phyloP scores from a whole-genome alignment of 306 rosid species.

The Aeschynomene evenia region DNA sequence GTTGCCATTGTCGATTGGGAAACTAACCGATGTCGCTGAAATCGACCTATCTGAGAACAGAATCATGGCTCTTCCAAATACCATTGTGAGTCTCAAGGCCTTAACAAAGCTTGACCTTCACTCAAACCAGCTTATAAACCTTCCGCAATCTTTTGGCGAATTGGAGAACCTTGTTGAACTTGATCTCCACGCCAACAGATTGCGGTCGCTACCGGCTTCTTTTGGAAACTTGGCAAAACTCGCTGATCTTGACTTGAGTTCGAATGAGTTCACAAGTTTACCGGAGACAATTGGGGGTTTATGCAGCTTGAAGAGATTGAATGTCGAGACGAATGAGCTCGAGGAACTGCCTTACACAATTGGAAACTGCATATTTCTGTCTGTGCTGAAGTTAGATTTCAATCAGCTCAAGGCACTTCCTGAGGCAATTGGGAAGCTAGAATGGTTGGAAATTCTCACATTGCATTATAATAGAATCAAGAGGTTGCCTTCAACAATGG shows the following conservation, averaged over 20 bases:
- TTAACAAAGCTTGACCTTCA: constrained; percentile 78
- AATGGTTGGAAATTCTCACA: constrained; percentile 62
- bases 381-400: constrained; percentile 66
- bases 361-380: constrained; percentile 65
- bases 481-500: constrained; percentile 70
- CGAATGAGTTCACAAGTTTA: constrained; percentile 60
- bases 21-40: constrained; percentile 59
- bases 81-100: constrained; percentile 62
- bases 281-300: constrained; percentile 67
- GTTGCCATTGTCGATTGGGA: constrained; percentile 89
- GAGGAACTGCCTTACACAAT: constrained; percentile 80
- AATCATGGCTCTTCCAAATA: constrained; percentile 84
- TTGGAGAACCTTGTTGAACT: constrained; percentile 66
- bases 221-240: constrained; percentile 68
- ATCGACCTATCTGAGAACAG: constrained; percentile 78
- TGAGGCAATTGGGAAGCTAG: constrained; percentile 88
- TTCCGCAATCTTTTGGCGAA: constrained; percentile 82
- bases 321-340: constrained; percentile 69
- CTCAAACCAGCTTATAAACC: constrained; percentile 83
- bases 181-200: constrained; percentile 72
- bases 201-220: constrained; percentile 72
- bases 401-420: constrained; percentile 83
- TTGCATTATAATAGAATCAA: constrained; percentile 80
- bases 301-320: constrained; percentile 60
- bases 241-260: constrained; percentile 67